Percentiles rank a stretch among this genome's conserved stretches.
phyloP scores from a whole-genome alignment of 306 rosid genomes.

The Prunus mongolica region DNA sequence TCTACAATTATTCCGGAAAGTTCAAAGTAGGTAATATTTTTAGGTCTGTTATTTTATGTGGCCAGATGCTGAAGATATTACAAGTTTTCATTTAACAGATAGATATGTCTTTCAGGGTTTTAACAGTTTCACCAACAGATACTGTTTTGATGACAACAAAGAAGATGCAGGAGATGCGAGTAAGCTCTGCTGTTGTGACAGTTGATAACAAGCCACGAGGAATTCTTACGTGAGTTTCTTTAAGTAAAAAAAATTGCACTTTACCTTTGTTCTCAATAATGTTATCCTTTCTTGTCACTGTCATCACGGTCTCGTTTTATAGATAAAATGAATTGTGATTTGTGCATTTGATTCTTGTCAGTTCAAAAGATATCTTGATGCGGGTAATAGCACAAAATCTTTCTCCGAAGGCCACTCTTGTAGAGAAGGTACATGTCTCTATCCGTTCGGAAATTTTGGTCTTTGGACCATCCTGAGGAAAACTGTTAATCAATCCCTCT shows the following conservation, averaged over 20 bases:
- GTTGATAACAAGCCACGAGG: slow-evolving; percentile 76
- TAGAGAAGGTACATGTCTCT: slow-evolving; percentile 66
- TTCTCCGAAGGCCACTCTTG: slow-evolving; percentile 66
- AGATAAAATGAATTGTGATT: slow-evolving; percentile 11
- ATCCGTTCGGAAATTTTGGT: slow-evolving; percentile 11
- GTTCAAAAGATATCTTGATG: slow-evolving; percentile 94
- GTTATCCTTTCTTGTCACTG: neutral
- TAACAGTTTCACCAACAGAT: slow-evolving; percentile 64
- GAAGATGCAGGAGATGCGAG: slow-evolving; percentile 74
- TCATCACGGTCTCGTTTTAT: neutral
- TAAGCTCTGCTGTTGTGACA: slow-evolving; percentile 71
- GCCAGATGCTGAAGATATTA: neutral
- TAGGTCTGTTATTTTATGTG: neutral
- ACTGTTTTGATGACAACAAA: slow-evolving; percentile 65
- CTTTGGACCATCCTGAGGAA: slow-evolving; percentile 1
- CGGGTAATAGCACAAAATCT: slow-evolving; percentile 80
- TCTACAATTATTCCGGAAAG: slow-evolving; percentile 85
- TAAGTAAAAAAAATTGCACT: neutral
- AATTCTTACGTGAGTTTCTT: slow-evolving; percentile 76
- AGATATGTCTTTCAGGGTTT: slow-evolving; percentile 55
- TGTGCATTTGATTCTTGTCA: slow-evolving; percentile 29
- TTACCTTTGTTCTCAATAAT: neutral
- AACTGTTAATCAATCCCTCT: neutral
- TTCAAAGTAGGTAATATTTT: slow-evolving; percentile 96
- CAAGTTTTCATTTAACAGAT: slow-evolving; percentile 22